These are phyloP conservation scores for Leptomonas seymouri DNA, from an alignment of 208 protist genomes.

Conservation along the genomic window DNA sequence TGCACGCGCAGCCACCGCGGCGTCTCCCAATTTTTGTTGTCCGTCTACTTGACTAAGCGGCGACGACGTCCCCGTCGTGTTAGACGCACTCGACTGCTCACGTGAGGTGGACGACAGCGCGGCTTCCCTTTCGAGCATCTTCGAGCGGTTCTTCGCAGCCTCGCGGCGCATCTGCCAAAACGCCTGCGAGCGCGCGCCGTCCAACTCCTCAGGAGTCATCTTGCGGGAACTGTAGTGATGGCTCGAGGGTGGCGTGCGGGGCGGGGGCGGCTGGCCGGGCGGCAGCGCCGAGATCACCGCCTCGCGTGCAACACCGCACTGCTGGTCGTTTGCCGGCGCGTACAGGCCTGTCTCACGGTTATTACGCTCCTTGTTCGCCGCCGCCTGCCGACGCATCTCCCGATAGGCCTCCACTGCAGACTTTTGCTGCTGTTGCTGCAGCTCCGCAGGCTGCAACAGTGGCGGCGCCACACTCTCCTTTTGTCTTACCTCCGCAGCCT, in stretches of 20 bases:
- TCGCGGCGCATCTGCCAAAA: conserved; percentile 92
- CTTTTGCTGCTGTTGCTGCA: conserved; percentile 29
- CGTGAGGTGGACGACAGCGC: neutral
- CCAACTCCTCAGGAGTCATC: conserved; percentile 57
- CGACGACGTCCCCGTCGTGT: conserved; percentile 5
- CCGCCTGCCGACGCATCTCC: conserved; percentile 82
- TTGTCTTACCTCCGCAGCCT: conserved; percentile 38
- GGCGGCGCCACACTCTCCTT: conserved; percentile 25
- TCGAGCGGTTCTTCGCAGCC: conserved; percentile 81
- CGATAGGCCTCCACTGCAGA: conserved; percentile 60
- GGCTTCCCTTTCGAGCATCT: conserved; percentile 53
- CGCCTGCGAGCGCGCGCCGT: conserved; percentile 68
- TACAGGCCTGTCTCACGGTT: conserved; percentile 33
- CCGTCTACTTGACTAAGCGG: conserved; percentile 1
- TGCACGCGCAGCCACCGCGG: neutral
- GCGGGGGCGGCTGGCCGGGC: conserved; percentile 45
- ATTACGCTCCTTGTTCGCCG: conserved; percentile 75
- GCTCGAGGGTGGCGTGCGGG: conserved; percentile 31
- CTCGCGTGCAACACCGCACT: neutral
- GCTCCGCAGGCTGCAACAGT: conserved; percentile 18
- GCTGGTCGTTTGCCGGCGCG: neutral
- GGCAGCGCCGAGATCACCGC: conserved; percentile 15
- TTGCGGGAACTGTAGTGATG: conserved; percentile 47
- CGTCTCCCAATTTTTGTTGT: neutral
- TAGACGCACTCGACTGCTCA: conserved; percentile 12